Percentiles rank a stretch among this genome's conserved stretches.
phyloP scores from a whole-genome alignment of 1,284 basidiomycete species.

The Golubevia sp. region DNA sequence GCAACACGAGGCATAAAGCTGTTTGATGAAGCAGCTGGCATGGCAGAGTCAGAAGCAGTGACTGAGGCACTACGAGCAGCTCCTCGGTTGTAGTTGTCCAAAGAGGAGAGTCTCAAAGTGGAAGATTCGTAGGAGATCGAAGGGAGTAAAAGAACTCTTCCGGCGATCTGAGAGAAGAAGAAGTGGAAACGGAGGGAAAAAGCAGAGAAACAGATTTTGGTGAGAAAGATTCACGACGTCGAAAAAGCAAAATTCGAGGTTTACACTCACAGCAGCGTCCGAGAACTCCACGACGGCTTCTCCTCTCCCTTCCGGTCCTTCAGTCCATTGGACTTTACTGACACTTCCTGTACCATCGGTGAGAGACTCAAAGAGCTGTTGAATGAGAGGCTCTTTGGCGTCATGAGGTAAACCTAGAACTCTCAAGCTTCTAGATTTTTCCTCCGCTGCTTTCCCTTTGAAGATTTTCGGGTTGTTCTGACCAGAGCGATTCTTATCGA shows the following conservation, averaged over 20 bases:
- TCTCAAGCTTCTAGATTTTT: constrained; percentile 24
- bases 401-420: constrained; percentile 37
- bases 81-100: background rate
- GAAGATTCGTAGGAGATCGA: background rate
- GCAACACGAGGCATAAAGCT: constrained; percentile 1
- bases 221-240: background rate
- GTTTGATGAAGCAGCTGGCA: background rate
- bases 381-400: constrained; percentile 57
- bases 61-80: background rate
- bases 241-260: constrained; percentile 30
- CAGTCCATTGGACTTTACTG: constrained; percentile 34
- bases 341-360: constrained; percentile 30
- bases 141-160: background rate
- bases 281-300: constrained; percentile 34
- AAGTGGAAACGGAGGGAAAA: background rate
- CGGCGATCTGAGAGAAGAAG: background rate
- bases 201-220: background rate
- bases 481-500: constrained; percentile 14
- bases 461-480: background rate
- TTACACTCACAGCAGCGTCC: constrained; percentile 18
- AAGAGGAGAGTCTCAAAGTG: background rate
- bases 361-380: constrained; percentile 43
- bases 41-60: background rate
- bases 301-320: constrained; percentile 15
- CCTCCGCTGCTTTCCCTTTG: background rate